Conservation (phyloP, 2,329 filamentous ascomycete genomes). For the Lizonia empirigonia region DNA sequence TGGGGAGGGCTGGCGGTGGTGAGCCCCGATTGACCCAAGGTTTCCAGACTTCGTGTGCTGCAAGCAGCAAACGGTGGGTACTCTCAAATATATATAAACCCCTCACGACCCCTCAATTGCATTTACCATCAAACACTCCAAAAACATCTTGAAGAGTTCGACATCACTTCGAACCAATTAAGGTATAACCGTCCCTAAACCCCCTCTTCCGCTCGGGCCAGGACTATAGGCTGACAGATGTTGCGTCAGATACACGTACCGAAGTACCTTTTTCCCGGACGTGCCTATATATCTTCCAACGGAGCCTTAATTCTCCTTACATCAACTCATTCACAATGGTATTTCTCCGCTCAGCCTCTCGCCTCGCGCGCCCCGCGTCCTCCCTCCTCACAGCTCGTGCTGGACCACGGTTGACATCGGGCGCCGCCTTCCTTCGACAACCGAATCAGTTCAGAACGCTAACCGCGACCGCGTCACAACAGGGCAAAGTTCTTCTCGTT, state of each 20-base stretch:
- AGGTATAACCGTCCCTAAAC: constrained; percentile 35
- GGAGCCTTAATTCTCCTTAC: constrained; percentile 26
- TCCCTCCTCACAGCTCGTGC: constrained; percentile 57
- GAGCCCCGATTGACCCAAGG: constrained; percentile 31
- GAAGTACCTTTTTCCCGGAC: constrained; percentile 19
- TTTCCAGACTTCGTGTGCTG: constrained; percentile 22
- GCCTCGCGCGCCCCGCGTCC: constrained; percentile 62
- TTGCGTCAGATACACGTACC: constrained; percentile 38
- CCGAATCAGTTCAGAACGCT: constrained; percentile 64
- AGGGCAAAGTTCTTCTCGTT: constrained; percentile 96
- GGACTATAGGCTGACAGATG: constrained; percentile 29
- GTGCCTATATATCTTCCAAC: constrained; percentile 33
- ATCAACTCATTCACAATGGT: constrained; percentile 53
- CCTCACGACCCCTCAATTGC: constrained; percentile 31
- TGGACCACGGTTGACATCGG: constrained; percentile 47
- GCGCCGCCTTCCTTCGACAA: constrained; percentile 53
- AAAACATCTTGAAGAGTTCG: constrained; percentile 10
- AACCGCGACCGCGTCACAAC: constrained; percentile 67
- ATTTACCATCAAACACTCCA: constrained; percentile 21
- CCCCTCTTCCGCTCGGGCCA: constrained; percentile 21
- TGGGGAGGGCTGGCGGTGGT: constrained; percentile 40
- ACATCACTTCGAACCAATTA: constrained; percentile 33
- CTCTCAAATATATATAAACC: constrained; percentile 38
- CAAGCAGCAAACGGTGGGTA: constrained; percentile 24
- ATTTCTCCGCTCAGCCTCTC: constrained; percentile 68